Evolutionary conservation across 768 basidiomycete genomes (phyloP).

Genomic region (Paxillus ammoniavirescens): DNA sequence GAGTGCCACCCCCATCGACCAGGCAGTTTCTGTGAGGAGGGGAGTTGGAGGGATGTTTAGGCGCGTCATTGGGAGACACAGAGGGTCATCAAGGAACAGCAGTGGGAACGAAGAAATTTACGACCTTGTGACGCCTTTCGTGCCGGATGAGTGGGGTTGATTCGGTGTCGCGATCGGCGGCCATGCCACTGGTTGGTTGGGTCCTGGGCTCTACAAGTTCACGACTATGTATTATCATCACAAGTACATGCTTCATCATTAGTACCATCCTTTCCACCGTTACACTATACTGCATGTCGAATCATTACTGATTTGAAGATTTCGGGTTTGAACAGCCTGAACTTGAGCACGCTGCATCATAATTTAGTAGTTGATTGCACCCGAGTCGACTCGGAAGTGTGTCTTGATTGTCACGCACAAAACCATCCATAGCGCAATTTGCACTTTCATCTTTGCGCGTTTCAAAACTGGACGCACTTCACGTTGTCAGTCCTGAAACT

Average conservation of each 20-base stretch:
- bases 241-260: not conserved
- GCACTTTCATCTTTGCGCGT: too few relatives aligned
- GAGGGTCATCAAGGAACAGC: slow-evolving; percentile 42
- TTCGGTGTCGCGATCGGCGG: not conserved
- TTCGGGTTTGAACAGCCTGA: too few relatives aligned
- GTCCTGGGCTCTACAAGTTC: not conserved
- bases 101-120: slow-evolving; percentile 76
- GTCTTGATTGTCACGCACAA: too few relatives aligned
- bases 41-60: slow-evolving; percentile 56
- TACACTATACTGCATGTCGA: not conserved
- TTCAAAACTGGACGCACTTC: too few relatives aligned
- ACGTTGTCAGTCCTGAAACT: not conserved
- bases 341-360: too few relatives aligned
- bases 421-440: too few relatives aligned
- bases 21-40: slow-evolving; percentile 36
- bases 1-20: slow-evolving; percentile 23
- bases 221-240: not conserved
- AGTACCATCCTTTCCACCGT: not conserved
- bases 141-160: slow-evolving; percentile 72
- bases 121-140: slow-evolving; percentile 80
- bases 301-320: too few relatives aligned
- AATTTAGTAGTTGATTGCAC: too few relatives aligned
- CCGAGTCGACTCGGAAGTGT: too few relatives aligned
- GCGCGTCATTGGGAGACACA: slow-evolving; percentile 56
- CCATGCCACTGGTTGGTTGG: too few relatives aligned